These are phyloP conservation scores for Heterococcus sp. DNA, from an alignment of 108 stramenopile genomes.

Conservation along the genomic window DNA sequence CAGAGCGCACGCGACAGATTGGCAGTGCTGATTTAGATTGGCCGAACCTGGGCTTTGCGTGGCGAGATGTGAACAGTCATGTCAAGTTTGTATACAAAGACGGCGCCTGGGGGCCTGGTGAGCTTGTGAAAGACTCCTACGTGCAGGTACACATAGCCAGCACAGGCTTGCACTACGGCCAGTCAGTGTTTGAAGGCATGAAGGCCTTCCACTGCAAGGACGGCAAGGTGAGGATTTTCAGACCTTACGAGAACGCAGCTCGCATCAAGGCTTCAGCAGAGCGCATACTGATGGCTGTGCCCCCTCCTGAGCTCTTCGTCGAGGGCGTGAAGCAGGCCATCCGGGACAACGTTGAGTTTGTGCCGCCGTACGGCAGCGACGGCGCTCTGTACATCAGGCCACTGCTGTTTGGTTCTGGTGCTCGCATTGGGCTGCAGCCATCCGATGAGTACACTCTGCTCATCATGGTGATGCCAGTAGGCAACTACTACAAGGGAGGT, in stretches of 20 bases:
- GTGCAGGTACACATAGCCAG: constrained; percentile 89
- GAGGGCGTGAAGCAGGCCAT: constrained; percentile 71
- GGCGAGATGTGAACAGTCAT: constrained; percentile 83
- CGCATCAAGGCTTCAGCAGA: constrained; percentile 63
- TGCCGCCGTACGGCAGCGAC: constrained; percentile 89
- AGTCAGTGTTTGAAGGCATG: constrained; percentile 95
- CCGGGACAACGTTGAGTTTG: constrained; percentile 80
- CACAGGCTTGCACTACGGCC: constrained; percentile 95
- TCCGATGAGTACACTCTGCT: constrained; percentile 94
- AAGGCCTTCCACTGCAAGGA: constrained; percentile 93
- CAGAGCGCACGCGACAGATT: not conserved
- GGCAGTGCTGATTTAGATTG: constrained; percentile 70
- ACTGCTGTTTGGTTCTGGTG: constrained; percentile 86
- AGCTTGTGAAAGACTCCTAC: constrained; percentile 67
- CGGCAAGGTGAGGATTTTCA: constrained; percentile 84
- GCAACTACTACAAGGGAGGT: constrained; percentile 97
- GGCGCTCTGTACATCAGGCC: constrained; percentile 94
- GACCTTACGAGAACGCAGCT: constrained; percentile 92
- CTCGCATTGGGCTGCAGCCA: constrained; percentile 90
- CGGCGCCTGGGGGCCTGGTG: constrained; percentile 37
- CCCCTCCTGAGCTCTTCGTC: constrained; percentile 78
- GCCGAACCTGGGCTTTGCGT: constrained; percentile 92
- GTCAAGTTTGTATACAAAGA: constrained; percentile 61
- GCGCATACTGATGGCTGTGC: constrained; percentile 84
- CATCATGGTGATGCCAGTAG: constrained; percentile 89